Conservation (phyloP, 257 asterid genomes). For the Nicotiana obtusifolia region DNA sequence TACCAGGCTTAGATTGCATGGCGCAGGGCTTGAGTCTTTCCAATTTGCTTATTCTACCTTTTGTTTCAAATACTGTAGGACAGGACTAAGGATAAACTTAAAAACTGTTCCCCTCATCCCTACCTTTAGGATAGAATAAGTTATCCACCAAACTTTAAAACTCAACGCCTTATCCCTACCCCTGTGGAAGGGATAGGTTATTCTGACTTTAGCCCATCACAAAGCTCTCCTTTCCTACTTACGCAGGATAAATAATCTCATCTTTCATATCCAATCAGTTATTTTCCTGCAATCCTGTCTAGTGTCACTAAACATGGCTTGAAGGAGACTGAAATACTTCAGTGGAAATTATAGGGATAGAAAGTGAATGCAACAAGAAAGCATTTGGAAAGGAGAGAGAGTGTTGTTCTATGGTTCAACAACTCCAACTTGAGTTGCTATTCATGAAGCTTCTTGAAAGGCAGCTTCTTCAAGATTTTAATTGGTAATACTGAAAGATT, state of each 20-base stretch:
- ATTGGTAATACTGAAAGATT: background rate
- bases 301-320: background rate
- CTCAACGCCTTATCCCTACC: background rate
- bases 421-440: background rate
- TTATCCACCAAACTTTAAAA: background rate
- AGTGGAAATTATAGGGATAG: background rate
- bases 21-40: no score
- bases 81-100: background rate
- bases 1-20: no score
- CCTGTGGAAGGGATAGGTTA: background rate
- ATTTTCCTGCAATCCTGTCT: background rate
- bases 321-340: background rate
- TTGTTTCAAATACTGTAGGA: background rate
- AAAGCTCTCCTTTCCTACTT: background rate
- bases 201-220: background rate
- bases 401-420: background rate
- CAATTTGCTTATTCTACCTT: background rate
- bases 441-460: constrained; percentile 2
- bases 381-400: background rate
- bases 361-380: background rate
- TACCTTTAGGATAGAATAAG: background rate
- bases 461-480: background rate
- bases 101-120: background rate
- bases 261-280: background rate
- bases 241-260: background rate